Base-by-base conservation (phyloP, 176 grass and related monocot genomes). In the Tillandsia leiboldiana region DNA sequence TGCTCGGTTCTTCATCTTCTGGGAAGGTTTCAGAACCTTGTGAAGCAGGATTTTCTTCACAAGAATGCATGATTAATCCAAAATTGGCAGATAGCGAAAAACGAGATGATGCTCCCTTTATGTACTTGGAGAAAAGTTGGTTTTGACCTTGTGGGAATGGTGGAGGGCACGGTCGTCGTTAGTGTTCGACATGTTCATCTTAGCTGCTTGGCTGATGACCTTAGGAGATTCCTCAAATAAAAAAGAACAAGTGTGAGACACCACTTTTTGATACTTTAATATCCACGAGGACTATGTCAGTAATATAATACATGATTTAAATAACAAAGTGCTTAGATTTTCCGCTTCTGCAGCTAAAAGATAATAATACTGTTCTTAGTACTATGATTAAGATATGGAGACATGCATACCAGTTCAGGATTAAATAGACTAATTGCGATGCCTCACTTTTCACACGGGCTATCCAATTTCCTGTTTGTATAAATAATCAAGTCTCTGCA, bases 101-200 rank as follows among this genome's bases (percentile, higher is more conserved):
- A 62, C 22, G 10, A 15, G 12, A 28, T 64, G 2, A 33, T 51
- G n/a, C 8, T 62, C 24, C 22, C 10, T 66, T 57, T 33, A 6
- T 13, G 27, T 12, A 29, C 51, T 73, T 72, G 20, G 4, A 20
- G n/a, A 15, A 22, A 59, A 5, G n/a, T 22, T 59, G 56, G 10
- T 9, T 10, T 64, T 69, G 26, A 10, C 48, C 42, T 80, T 15
- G 5, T 13, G 49, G 15, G 70, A 10, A 69, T 51, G 51, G 71
- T 81, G 78, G 63, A 47, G 50, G 4, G 63, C 78, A 81, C 63
- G 71, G 9, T 81, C 3, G 7, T 47, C 12, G 26, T 76, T 13
- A 71, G 65, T 67, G 29, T 20, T 67, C 2, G 12, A 47, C 65
- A 49, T 49, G 65, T 11, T 20, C 11, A 47, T 67, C 29, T 67